phyloP scores from a whole-genome alignment of 192 early-diverging fungal genomes.

The Lunasporangiospora selenospora region DNA sequence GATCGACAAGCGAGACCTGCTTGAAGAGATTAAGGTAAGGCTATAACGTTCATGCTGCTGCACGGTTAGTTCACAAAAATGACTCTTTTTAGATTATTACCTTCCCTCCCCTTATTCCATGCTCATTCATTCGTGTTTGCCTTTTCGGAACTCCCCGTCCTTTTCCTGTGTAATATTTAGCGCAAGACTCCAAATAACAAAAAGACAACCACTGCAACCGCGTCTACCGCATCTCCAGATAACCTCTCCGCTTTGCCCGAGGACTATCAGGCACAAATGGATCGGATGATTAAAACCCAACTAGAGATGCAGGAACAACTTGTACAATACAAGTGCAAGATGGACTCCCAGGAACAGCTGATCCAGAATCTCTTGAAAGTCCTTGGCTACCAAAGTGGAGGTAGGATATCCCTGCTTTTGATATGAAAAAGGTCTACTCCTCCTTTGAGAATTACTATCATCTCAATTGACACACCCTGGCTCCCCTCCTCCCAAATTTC shows the following conservation, averaged over 20 bases:
- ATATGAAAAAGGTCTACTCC: too few relatives aligned
- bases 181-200: slow-evolving; percentile 42
- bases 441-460: too few relatives aligned
- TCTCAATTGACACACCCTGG: too few relatives aligned
- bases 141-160: too few relatives aligned
- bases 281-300: slow-evolving; percentile 23
- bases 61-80: not conserved
- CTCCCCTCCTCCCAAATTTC: too few relatives aligned
- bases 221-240: slow-evolving; percentile 9
- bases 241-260: slow-evolving; percentile 1
- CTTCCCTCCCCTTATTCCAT: not conserved
- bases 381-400: slow-evolving; percentile 37
- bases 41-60: not conserved
- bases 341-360: slow-evolving; percentile 46
- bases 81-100: not conserved
- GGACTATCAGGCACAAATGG: slow-evolving; percentile 28
- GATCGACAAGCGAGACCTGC: slow-evolving; percentile 54
- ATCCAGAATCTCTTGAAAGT: slow-evolving; percentile 46
- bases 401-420: slow-evolving; percentile 8
- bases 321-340: slow-evolving; percentile 35
- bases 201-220: not conserved
- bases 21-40: slow-evolving; percentile 60
- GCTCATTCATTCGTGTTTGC: too few relatives aligned
- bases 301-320: slow-evolving; percentile 49
- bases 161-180: too few relatives aligned